These are phyloP conservation scores for Amanita thiersii DNA, from an alignment of 768 basidiomycete genomes.

Conservation along the genomic window DNA sequence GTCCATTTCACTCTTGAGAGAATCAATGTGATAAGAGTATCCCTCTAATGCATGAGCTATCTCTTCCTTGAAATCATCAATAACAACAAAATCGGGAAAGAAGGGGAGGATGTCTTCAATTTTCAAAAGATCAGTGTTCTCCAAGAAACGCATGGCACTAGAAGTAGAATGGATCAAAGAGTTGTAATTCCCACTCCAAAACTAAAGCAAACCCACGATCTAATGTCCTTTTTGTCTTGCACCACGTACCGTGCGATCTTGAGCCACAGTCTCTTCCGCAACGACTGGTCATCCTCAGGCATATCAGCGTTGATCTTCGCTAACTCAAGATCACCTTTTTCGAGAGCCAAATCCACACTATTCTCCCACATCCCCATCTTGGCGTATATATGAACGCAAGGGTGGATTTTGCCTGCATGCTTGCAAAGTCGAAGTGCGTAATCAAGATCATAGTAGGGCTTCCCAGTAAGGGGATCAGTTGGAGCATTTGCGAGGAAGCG, in stretches of 20 bases:
- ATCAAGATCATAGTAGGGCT: conserved; percentile 94
- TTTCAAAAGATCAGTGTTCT: conserved; percentile 90
- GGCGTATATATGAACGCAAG: conserved; percentile 94
- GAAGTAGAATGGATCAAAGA: conserved; percentile 4
- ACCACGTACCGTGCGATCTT: conserved; percentile 99
- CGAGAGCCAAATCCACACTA: conserved; percentile 89
- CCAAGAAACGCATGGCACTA: conserved; percentile 96
- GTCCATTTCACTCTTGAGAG: conserved; percentile 90
- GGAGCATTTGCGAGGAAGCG: conserved; percentile 82
- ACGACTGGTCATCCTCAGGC: conserved; percentile 80
- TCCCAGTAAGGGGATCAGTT: conserved; percentile 70
- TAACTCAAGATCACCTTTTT: conserved; percentile 90
- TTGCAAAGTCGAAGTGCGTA: conserved; percentile 94
- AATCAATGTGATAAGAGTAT: conserved; percentile 87
- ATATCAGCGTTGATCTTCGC: conserved; percentile 94
- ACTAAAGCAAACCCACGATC: conserved; percentile 59
- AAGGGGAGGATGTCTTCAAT: conserved; percentile 99
- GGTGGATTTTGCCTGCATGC: conserved; percentile 66
- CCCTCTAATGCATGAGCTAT: conserved; percentile 94
- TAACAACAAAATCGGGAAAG: conserved; percentile 99
- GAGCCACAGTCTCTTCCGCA: conserved; percentile 93
- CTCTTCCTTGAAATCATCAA: conserved; percentile 99
- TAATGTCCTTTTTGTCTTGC: conserved; percentile 96
- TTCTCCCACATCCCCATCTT: conserved; percentile 98
- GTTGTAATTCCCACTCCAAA: conserved; percentile 1